Conservation (phyloP, 352 stramenopile species). For the Pythium apleroticum region DNA sequence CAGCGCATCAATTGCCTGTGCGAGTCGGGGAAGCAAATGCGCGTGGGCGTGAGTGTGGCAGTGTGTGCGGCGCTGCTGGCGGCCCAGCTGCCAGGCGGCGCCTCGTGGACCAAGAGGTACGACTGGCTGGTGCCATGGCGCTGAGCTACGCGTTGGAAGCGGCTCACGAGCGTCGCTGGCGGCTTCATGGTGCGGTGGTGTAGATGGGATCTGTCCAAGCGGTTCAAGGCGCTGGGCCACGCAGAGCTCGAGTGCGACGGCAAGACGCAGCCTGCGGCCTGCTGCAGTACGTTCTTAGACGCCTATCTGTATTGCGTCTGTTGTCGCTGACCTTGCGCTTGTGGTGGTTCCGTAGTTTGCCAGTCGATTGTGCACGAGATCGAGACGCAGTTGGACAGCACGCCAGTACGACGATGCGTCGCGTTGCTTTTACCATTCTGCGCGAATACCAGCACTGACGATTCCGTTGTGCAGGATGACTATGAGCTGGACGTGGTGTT, state of each 20-base stretch:
- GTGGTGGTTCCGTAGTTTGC: slow-evolving; percentile 50
- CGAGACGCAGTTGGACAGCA: slow-evolving; percentile 79
- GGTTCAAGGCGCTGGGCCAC: slow-evolving; percentile 64
- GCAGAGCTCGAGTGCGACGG: slow-evolving; percentile 63
- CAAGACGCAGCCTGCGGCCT: slow-evolving; percentile 51
- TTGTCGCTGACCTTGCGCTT: too few relatives aligned
- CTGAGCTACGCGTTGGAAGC: slow-evolving; percentile 5
- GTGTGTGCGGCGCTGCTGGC: slow-evolving; percentile 1
- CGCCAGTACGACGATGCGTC: slow-evolving; percentile 32
- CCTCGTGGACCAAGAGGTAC: slow-evolving; percentile 23
- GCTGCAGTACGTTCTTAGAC: slow-evolving; percentile 82
- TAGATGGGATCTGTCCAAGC: slow-evolving; percentile 83
- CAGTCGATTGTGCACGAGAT: slow-evolving; percentile 83
- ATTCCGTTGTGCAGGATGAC: slow-evolving; percentile 49
- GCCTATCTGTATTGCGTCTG: too few relatives aligned
- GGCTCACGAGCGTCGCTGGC: neutral
- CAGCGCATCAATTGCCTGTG: neutral
- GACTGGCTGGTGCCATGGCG: slow-evolving; percentile 1
- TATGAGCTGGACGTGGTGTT: slow-evolving; percentile 85
- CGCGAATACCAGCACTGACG: slow-evolving; percentile 1
- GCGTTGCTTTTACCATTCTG: neutral
- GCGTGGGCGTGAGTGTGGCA: slow-evolving; percentile 3
- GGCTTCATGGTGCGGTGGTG: neutral
- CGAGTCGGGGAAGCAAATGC: slow-evolving; percentile 4
- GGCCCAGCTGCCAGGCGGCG: neutral